These are phyloP conservation scores for Haematococcus sp. DNA, from an alignment of 139 green algal species.

Conservation along the genomic window DNA sequence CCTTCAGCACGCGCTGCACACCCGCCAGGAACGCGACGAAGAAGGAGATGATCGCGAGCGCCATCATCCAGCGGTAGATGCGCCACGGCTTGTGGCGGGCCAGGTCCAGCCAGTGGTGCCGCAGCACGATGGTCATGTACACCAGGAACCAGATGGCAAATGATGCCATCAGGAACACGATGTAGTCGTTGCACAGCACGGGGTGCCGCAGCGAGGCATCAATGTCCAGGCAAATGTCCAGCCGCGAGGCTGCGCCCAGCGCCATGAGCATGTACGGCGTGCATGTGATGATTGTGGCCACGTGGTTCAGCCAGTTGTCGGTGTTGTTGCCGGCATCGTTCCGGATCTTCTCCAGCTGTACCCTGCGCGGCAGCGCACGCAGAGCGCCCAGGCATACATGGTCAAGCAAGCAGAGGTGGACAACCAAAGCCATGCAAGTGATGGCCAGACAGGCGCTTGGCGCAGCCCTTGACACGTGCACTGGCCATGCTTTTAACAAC, in stretches of 20 bases:
- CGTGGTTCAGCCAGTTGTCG: slow-evolving; percentile 43
- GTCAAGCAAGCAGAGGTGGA: too few species aligned
- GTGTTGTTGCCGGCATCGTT: slow-evolving; percentile 53
- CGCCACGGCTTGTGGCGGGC: slow-evolving; percentile 44
- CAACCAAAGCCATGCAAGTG: too few species aligned
- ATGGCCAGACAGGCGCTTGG: background rate
- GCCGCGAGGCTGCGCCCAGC: slow-evolving; percentile 14
- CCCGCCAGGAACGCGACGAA: slow-evolving; percentile 25
- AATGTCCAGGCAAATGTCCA: slow-evolving; percentile 30
- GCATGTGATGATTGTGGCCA: background rate
- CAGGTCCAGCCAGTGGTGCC: slow-evolving; percentile 12
- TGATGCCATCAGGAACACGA: slow-evolving; percentile 36
- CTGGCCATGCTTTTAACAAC: background rate
- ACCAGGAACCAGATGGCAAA: slow-evolving; percentile 21
- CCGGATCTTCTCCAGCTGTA: slow-evolving; percentile 40
- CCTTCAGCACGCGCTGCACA: slow-evolving; percentile 17
- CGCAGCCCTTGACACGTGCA: too few species aligned
- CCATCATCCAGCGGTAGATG: slow-evolving; percentile 37
- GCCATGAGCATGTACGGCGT: slow-evolving; percentile 35
- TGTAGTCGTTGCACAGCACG: slow-evolving; percentile 21
- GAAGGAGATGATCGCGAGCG: slow-evolving; percentile 13
- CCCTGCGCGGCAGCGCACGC: slow-evolving; percentile 6
- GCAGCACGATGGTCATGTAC: slow-evolving; percentile 10
- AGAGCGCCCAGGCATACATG: background rate
- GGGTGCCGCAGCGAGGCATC: background rate